Evolutionary conservation across 2,329 filamentous ascomycete genomes (phyloP).

Genomic region (Beauveria varroae): DNA sequence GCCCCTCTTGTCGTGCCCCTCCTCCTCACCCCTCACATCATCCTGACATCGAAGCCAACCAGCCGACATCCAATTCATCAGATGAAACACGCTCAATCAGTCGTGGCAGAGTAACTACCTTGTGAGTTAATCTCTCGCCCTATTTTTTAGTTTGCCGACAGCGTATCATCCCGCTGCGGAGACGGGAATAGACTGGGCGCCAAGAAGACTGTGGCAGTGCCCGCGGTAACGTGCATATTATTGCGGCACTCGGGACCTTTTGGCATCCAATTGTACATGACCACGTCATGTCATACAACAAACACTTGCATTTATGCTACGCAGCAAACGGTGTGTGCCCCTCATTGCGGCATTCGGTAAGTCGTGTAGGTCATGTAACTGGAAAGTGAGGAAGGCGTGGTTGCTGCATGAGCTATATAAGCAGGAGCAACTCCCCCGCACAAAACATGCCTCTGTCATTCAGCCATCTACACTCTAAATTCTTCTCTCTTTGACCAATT

Average conservation of each 20-base stretch:
- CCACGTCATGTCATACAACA: neutral
- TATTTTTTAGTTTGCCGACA: neutral
- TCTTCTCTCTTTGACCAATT: neutral
- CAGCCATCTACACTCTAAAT: neutral
- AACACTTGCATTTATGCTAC: neutral
- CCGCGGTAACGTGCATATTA: slow-evolving; percentile 1
- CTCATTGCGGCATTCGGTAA: neutral
- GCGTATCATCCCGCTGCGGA: neutral
- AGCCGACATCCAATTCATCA: neutral
- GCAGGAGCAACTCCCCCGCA: neutral
- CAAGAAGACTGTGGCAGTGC: slow-evolving; percentile 4
- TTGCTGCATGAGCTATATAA: neutral
- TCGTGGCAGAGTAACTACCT: neutral
- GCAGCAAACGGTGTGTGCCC: neutral
- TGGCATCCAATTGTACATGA: neutral
- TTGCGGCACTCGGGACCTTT: neutral
- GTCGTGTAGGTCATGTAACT: neutral
- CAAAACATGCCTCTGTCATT: neutral
- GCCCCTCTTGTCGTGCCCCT: neutral
- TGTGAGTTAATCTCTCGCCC: neutral
- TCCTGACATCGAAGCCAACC: neutral
- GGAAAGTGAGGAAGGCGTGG: neutral
- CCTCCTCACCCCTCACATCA: neutral
- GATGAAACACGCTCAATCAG: neutral
- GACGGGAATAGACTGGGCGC: neutral